Evolutionary conservation across 805 yeast genomes (phyloP), one percentile per base, ranked within the genome.

Genomic region (Myxozyma neglecta): DNA sequence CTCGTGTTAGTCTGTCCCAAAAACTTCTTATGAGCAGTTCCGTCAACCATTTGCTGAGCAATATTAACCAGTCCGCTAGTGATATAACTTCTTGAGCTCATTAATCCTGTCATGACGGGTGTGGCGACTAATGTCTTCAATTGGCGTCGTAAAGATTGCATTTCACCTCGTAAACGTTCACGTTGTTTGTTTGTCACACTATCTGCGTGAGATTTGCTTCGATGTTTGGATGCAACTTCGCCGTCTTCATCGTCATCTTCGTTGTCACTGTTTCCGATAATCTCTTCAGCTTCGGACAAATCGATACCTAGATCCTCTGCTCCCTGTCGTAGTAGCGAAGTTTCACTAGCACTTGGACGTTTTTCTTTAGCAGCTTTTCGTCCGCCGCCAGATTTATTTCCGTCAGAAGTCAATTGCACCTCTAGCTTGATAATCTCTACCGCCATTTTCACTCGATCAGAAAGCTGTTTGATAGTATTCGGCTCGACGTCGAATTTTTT

Each of bases 251-350:
- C 53, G 43, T 56, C 48, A 34, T 50, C 53, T 63, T 79, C 61
- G 18, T 70, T 70, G 35, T 61, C 64, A 29, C 63, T 69, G 24
- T 66, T 64, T 11, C 63, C 56, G 65, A 83, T 83, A 56, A 88
- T 74, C 47, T 83, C 79, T 64, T 85, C 90, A 67, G 86, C 92
- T 63, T 86, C 91, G 56, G 84, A 91, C 48, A 88, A 80, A 40
- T 89, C 97, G 44, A 92, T 75, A 8, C 96, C 99, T 59, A 94
- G 79, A 54, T 94, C 99, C 56, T 88, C 94, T 0, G 98, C 98
- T 0, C 97, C 97, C 71, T 90, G 85, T 61, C 84, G 82, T 62
- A 91, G 78, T 97, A 98, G 91, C 29, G 83, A 79, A 59, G 85
- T 85, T 66, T 90, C 68, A 16, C 63, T 61, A 2, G 52, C 35